phyloP scores from a whole-genome alignment of 1,284 basidiomycete species.

The Apiotrichum gamsii region DNA sequence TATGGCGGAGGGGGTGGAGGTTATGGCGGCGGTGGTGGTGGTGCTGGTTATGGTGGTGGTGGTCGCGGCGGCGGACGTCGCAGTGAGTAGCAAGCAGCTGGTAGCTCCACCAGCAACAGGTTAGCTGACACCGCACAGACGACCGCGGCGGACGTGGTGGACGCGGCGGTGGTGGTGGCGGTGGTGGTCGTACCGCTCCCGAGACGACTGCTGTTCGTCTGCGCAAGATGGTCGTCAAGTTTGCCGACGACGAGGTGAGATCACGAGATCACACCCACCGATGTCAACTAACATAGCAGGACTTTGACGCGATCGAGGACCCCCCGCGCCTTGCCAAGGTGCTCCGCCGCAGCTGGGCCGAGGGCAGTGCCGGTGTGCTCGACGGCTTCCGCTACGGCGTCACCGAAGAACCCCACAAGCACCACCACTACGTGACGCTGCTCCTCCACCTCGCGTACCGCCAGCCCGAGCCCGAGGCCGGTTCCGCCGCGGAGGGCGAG shows the following conservation, averaged over 20 bases:
- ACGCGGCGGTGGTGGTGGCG: conserved; percentile 20
- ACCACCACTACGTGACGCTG: conserved; percentile 77
- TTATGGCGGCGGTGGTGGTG: conserved; percentile 14
- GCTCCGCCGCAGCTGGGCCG: conserved; percentile 59
- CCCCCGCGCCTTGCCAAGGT: conserved; percentile 62
- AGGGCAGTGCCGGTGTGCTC: conserved; percentile 56
- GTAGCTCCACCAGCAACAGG: too few relatives aligned
- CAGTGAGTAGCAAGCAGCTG: conserved; percentile 19
- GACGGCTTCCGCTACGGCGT: conserved; percentile 68
- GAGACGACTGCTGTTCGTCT: conserved; percentile 69
- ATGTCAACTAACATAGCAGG: conserved; percentile 20
- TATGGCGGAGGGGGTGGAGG: conserved; percentile 14
- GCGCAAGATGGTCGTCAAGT: conserved; percentile 62
- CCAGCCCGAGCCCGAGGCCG: conserved; percentile 30
- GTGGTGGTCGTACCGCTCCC: conserved; percentile 25
- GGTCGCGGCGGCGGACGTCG: conserved; percentile 21
- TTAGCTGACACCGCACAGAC: too few relatives aligned
- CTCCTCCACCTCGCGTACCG: conserved; percentile 61
- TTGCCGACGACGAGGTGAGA: conserved; percentile 72
- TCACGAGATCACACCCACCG: conserved; percentile 8
- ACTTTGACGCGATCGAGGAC: conserved; percentile 55
- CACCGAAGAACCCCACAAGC: conserved; percentile 86
- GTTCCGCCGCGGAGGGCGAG: conserved; percentile 42
- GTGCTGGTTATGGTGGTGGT: conserved; percentile 7
- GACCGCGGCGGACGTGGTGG: conserved; percentile 20